Conservation (phyloP, 2,329 filamentous ascomycete genomes). For the Phialophora chinensis region DNA sequence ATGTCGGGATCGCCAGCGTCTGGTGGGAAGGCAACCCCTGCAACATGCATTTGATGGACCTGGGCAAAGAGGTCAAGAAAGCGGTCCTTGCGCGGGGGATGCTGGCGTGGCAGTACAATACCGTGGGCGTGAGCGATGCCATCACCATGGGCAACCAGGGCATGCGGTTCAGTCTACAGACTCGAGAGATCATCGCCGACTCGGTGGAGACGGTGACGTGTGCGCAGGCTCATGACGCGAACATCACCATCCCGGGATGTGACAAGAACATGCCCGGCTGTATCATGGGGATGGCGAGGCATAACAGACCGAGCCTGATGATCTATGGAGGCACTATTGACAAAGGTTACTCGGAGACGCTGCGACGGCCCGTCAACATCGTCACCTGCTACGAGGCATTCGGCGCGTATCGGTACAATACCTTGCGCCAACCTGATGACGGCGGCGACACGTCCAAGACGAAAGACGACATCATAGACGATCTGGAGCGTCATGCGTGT, state of each 20-base stretch:
- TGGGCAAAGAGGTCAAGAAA: slow-evolving; percentile 86
- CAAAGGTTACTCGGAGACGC: slow-evolving; percentile 78
- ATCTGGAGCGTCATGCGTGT: slow-evolving; percentile 80
- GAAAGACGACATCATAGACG: slow-evolving; percentile 79
- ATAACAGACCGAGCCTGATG: slow-evolving; percentile 93
- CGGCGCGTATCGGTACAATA: slow-evolving; percentile 80
- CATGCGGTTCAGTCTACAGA: slow-evolving; percentile 92
- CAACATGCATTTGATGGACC: slow-evolving; percentile 79
- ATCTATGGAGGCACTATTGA: slow-evolving; percentile 92
- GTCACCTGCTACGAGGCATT: slow-evolving; percentile 86
- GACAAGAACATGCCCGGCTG: slow-evolving; percentile 98
- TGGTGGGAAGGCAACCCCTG: slow-evolving; percentile 99
- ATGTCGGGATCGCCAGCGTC: slow-evolving; percentile 87
- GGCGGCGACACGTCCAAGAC: slow-evolving; percentile 65
- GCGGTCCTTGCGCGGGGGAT: slow-evolving; percentile 80
- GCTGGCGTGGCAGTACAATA: slow-evolving; percentile 95
- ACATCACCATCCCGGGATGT: slow-evolving; percentile 89
- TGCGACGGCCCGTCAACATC: slow-evolving; percentile 83
- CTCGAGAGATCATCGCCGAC: slow-evolving; percentile 90
- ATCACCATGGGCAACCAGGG: slow-evolving; percentile 90
- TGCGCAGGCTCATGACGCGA: slow-evolving; percentile 90
- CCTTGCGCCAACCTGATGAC: slow-evolving; percentile 69
- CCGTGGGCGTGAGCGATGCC: slow-evolving; percentile 84
- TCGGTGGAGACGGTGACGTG: slow-evolving; percentile 92
- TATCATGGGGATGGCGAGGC: slow-evolving; percentile 85